A percentile compares a stretch with the other conserved stretches of the same genome.
These are phyloP conservation scores for Pestalotiopsis sp. DNA, from an alignment of 2,329 filamentous ascomycete genomes.

Conservation along the genomic window DNA sequence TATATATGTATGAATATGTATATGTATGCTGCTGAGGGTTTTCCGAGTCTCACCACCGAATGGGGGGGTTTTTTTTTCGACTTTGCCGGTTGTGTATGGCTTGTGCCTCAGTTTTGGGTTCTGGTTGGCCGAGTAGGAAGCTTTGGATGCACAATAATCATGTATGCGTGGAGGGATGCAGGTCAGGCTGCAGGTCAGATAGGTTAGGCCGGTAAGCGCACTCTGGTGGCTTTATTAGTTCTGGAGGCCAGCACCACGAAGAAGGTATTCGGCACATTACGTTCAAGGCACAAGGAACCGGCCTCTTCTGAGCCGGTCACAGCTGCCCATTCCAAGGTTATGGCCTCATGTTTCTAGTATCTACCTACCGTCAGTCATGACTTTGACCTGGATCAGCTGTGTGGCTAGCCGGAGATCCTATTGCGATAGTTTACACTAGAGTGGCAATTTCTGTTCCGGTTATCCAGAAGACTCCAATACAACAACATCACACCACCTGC, in stretches of 20 bases:
- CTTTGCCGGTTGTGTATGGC: not conserved
- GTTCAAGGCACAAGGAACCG: not conserved
- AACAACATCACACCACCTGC: not conserved
- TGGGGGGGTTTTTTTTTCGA: not conserved
- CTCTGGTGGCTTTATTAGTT: not conserved
- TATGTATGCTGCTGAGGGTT: not conserved
- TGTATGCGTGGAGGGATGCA: not conserved
- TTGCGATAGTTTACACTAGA: constrained; percentile 3
- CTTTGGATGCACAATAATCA: not conserved
- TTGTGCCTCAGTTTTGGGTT: not conserved
- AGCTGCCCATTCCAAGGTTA: not conserved
- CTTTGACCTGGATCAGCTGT: not conserved
- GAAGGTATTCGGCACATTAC: not conserved
- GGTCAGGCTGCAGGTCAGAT: not conserved
- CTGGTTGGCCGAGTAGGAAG: not conserved
- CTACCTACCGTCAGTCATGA: not conserved
- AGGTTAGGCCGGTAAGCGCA: not conserved
- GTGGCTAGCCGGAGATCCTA: not conserved
- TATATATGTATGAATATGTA: not conserved
- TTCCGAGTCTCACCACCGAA: not conserved
- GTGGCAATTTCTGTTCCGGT: constrained; percentile 1
- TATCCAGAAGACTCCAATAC: not conserved
- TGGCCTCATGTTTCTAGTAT: not conserved
- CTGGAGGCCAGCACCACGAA: no score
- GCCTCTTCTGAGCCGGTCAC: not conserved